Conservation (phyloP, 768 basidiomycete genomes). For the Austroboletus eburneus region DNA sequence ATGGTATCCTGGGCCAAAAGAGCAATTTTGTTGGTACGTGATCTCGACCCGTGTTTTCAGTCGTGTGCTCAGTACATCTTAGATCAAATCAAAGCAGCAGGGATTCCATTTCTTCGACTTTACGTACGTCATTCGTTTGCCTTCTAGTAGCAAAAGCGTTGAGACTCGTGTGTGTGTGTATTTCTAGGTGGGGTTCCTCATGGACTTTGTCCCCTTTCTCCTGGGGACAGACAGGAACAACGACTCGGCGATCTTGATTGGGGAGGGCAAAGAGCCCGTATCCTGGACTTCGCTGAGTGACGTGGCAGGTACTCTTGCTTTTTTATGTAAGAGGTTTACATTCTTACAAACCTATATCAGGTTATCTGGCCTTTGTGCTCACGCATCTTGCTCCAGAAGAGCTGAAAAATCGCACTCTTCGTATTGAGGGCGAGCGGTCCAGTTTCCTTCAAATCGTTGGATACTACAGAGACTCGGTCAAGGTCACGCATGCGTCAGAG, state of each 20-base stretch:
- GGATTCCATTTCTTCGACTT: slow-evolving; percentile 17
- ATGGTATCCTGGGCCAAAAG: slow-evolving; percentile 17
- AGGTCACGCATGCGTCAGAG: neutral
- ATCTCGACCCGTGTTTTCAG: neutral
- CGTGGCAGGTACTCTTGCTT: slow-evolving; percentile 11
- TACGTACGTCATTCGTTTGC: slow-evolving; percentile 12
- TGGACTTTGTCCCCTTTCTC: slow-evolving; percentile 25
- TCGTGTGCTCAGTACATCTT: neutral
- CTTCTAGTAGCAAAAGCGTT: neutral
- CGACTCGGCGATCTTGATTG: slow-evolving; percentile 15
- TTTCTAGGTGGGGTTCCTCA: slow-evolving; percentile 17
- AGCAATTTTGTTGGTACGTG: slow-evolving; percentile 14
- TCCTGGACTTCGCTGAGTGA: slow-evolving; percentile 27
- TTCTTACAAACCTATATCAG: slow-evolving; percentile 2
- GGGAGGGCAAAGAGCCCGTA: slow-evolving; percentile 14
- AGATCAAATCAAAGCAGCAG: slow-evolving; percentile 13
- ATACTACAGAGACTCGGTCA: slow-evolving; percentile 7
- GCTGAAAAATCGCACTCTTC: slow-evolving; percentile 12
- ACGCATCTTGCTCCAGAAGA: slow-evolving; percentile 9
- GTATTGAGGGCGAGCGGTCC: slow-evolving; percentile 16
- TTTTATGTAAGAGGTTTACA: neutral
- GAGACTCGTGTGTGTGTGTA: neutral
- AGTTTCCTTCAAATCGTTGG: slow-evolving; percentile 8
- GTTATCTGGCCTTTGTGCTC: slow-evolving; percentile 21
- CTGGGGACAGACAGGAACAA: slow-evolving; percentile 13